Conservation (phyloP, 129 eudicot genomes). For the Ambrosia artemisiifolia region DNA sequence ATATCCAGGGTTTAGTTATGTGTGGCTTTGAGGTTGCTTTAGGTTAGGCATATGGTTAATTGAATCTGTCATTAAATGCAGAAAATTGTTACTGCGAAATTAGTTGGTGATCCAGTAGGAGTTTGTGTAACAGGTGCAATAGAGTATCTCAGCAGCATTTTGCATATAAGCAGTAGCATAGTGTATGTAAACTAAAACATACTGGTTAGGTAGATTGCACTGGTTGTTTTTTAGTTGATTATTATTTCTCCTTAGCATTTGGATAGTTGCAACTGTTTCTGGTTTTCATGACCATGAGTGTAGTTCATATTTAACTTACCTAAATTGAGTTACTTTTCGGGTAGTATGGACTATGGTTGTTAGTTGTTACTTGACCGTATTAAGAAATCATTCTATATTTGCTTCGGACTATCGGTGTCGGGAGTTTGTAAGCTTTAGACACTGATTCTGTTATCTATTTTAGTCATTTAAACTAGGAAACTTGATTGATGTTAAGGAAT, state of each 20-base stretch:
- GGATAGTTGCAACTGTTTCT: slow-evolving; percentile 6
- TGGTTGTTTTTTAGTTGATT: not conserved
- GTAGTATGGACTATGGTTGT: not conserved
- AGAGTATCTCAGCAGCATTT: not conserved
- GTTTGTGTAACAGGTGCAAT: not conserved
- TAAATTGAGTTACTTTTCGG: not conserved
- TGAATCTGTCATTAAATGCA: no score
- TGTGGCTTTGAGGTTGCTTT: not conserved
- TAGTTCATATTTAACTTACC: not conserved
- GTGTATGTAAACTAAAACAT: not conserved
- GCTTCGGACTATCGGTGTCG: not conserved
- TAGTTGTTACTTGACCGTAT: not conserved
- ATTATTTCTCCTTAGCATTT: not conserved
- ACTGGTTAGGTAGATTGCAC: not conserved
- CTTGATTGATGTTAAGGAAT: not conserved
- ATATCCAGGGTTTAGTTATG: not conserved
- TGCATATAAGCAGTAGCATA: not conserved
- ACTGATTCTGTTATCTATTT: not conserved
- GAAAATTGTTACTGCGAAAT: not conserved
- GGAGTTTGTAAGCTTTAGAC: not conserved
- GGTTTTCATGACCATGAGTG: not conserved
- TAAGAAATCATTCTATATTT: not conserved
- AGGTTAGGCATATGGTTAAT: no score
- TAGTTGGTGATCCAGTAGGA: not conserved
- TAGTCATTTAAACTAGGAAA: not conserved